Evolutionary conservation across 2,329 filamentous ascomycete species (phyloP), one percentile per base, ranked within the genome.

Genomic region (Cytospora leucostoma): DNA sequence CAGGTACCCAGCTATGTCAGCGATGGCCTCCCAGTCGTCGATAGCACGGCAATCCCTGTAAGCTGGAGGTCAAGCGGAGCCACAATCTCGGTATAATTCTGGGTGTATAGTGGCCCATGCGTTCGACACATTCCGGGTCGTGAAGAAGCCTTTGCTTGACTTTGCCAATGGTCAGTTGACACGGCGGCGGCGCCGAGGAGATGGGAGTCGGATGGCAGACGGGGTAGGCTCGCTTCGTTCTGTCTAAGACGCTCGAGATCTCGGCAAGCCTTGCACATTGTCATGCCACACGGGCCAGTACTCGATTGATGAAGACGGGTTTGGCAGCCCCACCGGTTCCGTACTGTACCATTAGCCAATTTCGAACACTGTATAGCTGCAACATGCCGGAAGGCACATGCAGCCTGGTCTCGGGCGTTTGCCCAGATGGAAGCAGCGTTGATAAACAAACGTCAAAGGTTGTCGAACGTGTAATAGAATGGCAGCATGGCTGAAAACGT

Each of bases 321-420:
- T 37, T 37, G 12, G 12, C 35, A 37, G 40, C 40, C n/a, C 44
- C n/a, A 21, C 44, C 44, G 44, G 19, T 47, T 47, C 44, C 44
- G 44, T 47, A 47, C 44, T 7, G n/a, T 47, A 47, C n/a, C n/a
- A 19, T 19, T 21, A 47, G 44, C 44, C 44, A 7, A 21, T n/a
- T 47, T 44, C 1, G 17, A 10, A 21, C 11, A 47, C 44, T 21
- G 44, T 47, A 12, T 7, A 37, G 59, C 38, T 21, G 33, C 38
- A 40, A 51, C 51, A 49, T 53, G 33, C 40, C 38, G 54, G 19
- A 34, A 27, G 59, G 59, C 59, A 55, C 51, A 53, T 33, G 51
- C 40, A 61, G 44, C 32, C 19, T 61, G 21, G 59, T 37, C 51
- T 61, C 59, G 59, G 59, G 38, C 47, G n/a, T 61, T 55, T 61